Evolutionary conservation across 306 rosid genomes (phyloP).

Genomic region (Betula pendula): DNA sequence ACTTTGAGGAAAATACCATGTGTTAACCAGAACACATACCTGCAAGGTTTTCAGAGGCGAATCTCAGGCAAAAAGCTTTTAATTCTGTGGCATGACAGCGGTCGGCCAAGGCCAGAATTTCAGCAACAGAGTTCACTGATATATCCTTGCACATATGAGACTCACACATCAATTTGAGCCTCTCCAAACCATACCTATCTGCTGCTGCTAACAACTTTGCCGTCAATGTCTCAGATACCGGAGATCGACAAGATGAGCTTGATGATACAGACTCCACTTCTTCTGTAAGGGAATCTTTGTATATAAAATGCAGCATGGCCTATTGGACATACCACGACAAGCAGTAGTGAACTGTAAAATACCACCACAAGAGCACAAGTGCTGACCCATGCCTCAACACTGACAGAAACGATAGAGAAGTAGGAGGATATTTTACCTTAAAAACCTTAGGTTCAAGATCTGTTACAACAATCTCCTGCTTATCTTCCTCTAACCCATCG

Average conservation of each 20-base stretch:
- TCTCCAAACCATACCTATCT: constrained; percentile 64
- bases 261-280: constrained; percentile 56
- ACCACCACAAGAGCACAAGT: constrained; percentile 12
- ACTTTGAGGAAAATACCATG: neutral
- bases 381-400: constrained; percentile 14
- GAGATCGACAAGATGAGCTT: constrained; percentile 45
- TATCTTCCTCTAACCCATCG: constrained; percentile 42
- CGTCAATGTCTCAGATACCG: constrained; percentile 56
- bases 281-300: constrained; percentile 67
- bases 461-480: constrained; percentile 47
- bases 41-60: constrained; percentile 80
- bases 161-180: constrained; percentile 83
- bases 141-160: constrained; percentile 82
- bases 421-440: constrained; percentile 51
- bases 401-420: constrained; percentile 12
- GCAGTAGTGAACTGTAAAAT: constrained; percentile 15
- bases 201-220: constrained; percentile 81
- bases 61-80: constrained; percentile 77
- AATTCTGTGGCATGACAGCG: constrained; percentile 61
- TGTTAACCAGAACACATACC: constrained; percentile 48
- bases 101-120: constrained; percentile 75
- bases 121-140: constrained; percentile 69
- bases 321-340: constrained; percentile 30
- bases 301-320: constrained; percentile 87
- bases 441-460: constrained; percentile 82